Percentiles rank a stretch among this genome's conserved stretches.
Evolutionary conservation across 306 rosid species (phyloP).

Genomic region (Coriaria nepalensis): DNA sequence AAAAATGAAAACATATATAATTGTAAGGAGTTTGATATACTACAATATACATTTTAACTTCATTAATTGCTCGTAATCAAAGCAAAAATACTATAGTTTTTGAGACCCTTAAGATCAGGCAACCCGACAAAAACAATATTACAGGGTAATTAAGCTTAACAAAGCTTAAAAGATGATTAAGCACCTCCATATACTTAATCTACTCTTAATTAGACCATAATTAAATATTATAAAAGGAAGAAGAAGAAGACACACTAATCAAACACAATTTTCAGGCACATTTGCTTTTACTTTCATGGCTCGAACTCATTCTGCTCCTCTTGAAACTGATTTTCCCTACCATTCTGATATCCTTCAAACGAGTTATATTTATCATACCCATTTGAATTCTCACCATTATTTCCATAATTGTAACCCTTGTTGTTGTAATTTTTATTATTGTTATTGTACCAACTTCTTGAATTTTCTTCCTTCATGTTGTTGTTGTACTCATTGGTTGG

Average conservation of each 20-base stretch:
- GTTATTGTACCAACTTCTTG: constrained; percentile 20
- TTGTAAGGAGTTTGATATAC: too few species aligned
- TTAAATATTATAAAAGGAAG: constrained; percentile 8
- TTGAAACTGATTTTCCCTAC: constrained; percentile 26
- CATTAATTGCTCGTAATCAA: too few species aligned
- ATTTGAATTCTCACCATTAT: constrained; percentile 28
- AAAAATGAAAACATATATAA: too few species aligned
- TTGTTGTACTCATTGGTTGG: constrained; percentile 20
- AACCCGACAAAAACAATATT: too few species aligned
- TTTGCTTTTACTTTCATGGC: constrained; percentile 26
- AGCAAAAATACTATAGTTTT: too few species aligned
- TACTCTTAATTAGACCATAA: constrained; percentile 18
- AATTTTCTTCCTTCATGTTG: constrained; percentile 20
- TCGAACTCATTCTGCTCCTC: constrained; percentile 29
- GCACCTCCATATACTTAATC: neutral
- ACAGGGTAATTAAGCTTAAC: too few species aligned
- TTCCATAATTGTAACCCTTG: constrained; percentile 27
- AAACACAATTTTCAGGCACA: constrained; percentile 1
- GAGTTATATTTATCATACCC: constrained; percentile 25
- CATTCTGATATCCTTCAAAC: constrained; percentile 50
- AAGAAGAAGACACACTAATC: neutral
- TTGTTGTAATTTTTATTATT: constrained; percentile 11
- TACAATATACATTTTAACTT: too few species aligned
- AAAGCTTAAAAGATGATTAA: too few species aligned
- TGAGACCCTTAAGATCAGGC: too few species aligned